Conservation (phyloP, 306 rosid species). For the Vigna trinervia region DNA sequence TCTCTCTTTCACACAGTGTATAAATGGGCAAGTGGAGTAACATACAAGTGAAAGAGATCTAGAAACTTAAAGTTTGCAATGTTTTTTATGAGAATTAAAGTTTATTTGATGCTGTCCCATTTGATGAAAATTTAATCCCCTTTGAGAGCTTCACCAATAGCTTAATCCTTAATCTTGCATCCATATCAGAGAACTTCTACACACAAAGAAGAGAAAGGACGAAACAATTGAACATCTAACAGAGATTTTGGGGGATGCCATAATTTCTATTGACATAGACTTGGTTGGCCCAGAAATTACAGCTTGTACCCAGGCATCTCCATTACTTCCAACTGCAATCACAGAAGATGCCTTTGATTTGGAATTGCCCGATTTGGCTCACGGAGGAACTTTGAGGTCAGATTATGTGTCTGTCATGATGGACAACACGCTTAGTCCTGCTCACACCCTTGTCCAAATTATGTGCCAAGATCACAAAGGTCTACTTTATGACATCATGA, state of each 20-base stretch:
- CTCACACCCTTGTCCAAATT: constrained; percentile 92
- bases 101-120: background rate
- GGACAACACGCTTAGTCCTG: constrained; percentile 91
- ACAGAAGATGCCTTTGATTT: constrained; percentile 61
- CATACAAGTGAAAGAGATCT: too few relatives aligned
- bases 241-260: constrained; percentile 56
- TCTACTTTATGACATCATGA: constrained; percentile 94
- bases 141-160: background rate
- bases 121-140: constrained; percentile 28
- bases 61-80: background rate
- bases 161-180: constrained; percentile 38
- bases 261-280: constrained; percentile 73
- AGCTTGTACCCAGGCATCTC: constrained; percentile 66
- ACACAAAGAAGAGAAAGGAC: constrained; percentile 72
- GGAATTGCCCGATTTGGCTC: constrained; percentile 52
- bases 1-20: too few relatives aligned
- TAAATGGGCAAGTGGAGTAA: too few relatives aligned
- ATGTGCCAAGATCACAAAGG: constrained; percentile 94
- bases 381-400: constrained; percentile 57
- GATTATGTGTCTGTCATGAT: constrained; percentile 62
- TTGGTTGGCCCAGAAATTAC: constrained; percentile 70
- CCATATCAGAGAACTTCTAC: constrained; percentile 78
- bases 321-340: constrained; percentile 77
- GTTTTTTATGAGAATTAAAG: constrained; percentile 27
- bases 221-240: constrained; percentile 62